Percentiles rank a stretch among this genome's conserved stretches.
Conservation (phyloP, 345 rosid species). For the Citrus hindsii region DNA sequence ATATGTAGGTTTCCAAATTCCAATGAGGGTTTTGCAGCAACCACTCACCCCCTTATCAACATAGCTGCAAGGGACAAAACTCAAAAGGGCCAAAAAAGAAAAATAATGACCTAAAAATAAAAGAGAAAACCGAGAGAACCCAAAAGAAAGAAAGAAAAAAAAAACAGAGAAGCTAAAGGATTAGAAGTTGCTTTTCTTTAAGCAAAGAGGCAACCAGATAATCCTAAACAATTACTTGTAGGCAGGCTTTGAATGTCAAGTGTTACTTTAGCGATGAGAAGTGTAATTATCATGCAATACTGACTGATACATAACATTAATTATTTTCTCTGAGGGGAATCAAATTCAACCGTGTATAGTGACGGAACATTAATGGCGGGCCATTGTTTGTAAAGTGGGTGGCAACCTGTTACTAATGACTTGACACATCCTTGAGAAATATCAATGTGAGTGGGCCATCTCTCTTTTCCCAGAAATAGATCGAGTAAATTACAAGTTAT, state of each 20-base stretch:
- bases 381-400: constrained; percentile 17
- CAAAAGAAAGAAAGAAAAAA: no score
- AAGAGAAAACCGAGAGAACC: background rate
- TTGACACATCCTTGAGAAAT: background rate
- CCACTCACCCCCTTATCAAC: background rate
- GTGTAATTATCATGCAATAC: background rate
- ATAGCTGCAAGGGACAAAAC: background rate
- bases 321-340: background rate
- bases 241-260: background rate
- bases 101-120: background rate
- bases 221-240: background rate
- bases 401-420: constrained; percentile 18
- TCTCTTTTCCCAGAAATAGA: background rate
- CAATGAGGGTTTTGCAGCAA: background rate
- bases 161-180: background rate
- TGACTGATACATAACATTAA: background rate
- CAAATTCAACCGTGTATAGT: background rate
- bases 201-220: background rate
- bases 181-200: background rate
- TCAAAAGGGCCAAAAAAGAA: background rate
- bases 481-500: background rate
- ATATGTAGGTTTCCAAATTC: background rate
- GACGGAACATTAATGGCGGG: background rate
- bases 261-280: background rate
- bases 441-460: constrained; percentile 3